These are phyloP conservation scores for Knoxdaviesia capensis DNA, from an alignment of 2,329 filamentous ascomycete genomes.

Conservation along the genomic window DNA sequence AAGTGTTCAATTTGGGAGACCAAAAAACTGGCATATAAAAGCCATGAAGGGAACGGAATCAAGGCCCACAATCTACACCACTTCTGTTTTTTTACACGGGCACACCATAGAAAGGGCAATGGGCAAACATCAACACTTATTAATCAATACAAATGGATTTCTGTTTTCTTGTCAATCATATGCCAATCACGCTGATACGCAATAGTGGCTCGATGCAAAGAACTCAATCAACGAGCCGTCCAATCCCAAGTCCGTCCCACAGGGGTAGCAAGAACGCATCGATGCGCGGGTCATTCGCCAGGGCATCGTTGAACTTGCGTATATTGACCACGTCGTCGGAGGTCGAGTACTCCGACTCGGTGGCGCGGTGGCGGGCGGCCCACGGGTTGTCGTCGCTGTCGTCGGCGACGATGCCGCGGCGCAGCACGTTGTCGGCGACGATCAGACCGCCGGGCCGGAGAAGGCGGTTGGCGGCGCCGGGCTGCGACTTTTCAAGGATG, in stretches of 20 bases:
- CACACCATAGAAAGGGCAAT: too few species aligned
- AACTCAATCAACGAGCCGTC: constrained; percentile 14
- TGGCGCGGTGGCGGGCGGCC: constrained; percentile 3
- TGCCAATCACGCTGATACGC: too few species aligned
- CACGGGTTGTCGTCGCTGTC: constrained; percentile 16
- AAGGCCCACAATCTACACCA: too few species aligned
- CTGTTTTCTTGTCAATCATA: too few species aligned
- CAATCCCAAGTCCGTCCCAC: constrained; percentile 21
- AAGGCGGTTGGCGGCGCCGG: constrained; percentile 17
- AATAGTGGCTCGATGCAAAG: too few species aligned
- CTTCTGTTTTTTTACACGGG: too few species aligned
- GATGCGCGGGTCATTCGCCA: constrained; percentile 12
- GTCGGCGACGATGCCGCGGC: constrained; percentile 24
- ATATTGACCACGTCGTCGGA: constrained; percentile 6
- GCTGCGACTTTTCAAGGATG: constrained; percentile 21
- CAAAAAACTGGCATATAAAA: too few species aligned
- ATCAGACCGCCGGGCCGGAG: constrained; percentile 28
- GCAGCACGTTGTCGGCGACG: constrained; percentile 33
- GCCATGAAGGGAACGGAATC: too few species aligned
- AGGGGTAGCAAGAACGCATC: constrained; percentile 20
- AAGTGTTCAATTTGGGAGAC: too few species aligned
- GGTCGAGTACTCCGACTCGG: constrained; percentile 6
- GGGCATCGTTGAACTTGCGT: constrained; percentile 7
- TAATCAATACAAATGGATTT: too few species aligned
- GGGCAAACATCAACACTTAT: too few species aligned